These are phyloP conservation scores for Ustilago xerochloae DNA, from an alignment of 1,284 basidiomycete species.

Conservation along the genomic window DNA sequence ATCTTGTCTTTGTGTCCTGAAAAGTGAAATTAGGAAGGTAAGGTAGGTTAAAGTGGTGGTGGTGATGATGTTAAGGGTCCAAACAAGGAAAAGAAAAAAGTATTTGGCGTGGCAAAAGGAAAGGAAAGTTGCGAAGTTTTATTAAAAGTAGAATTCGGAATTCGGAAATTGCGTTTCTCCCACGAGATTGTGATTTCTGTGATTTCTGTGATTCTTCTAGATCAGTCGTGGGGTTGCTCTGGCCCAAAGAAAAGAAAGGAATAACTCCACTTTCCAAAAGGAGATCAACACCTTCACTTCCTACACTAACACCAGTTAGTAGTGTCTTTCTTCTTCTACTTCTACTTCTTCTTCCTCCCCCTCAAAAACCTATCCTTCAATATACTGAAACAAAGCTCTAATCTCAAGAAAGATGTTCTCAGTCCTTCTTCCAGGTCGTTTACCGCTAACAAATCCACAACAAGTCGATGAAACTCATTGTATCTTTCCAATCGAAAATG, in stretches of 20 bases:
- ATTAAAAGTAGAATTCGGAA: background rate
- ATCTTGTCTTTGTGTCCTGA: constrained; percentile 70
- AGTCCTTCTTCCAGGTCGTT: constrained; percentile 62
- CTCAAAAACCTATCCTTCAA: background rate
- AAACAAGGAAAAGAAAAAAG: background rate
- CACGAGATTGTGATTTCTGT: background rate
- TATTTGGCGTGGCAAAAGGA: background rate
- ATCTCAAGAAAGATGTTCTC: constrained; percentile 60
- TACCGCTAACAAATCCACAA: constrained; percentile 58
- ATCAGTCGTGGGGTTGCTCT: no score
- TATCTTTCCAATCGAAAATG: constrained; percentile 61
- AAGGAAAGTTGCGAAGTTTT: no score
- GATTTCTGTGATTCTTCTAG: no score
- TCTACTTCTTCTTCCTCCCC: background rate
- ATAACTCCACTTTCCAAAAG: no score
- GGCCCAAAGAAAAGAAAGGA: no score
- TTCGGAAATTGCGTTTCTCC: background rate
- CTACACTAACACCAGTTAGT: no score
- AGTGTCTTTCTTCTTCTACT: background rate
- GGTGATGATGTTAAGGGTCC: constrained; percentile 1
- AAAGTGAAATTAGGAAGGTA: background rate
- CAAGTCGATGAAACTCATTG: constrained; percentile 66
- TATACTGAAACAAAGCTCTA: background rate
- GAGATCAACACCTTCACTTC: no score
- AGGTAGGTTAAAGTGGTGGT: background rate